Evolutionary conservation across 495 filamentous ascomycete species (phyloP), one percentile per base, ranked within the genome.

Genomic region (Cladorrhinum samala): DNA sequence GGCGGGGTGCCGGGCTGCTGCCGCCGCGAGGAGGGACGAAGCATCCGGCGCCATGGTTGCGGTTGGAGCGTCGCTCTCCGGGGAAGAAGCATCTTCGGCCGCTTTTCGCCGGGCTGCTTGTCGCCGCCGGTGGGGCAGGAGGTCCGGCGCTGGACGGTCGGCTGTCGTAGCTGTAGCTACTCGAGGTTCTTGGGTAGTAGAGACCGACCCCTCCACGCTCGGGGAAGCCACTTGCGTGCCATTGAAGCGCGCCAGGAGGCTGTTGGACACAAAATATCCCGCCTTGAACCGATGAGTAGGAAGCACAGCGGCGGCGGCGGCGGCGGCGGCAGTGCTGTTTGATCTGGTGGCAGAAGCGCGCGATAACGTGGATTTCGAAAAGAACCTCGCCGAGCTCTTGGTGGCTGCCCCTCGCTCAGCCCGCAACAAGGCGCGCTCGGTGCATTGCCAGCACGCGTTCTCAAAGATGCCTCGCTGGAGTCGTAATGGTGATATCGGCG

Each of bases 11-110:
- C 75, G 70, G 23, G 86, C 82, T 5, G 91, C 91, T 33, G 81
- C 68, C 23, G 80, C 80, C 8, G 91, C 86, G 39, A 96, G 77
- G 52, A 82, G 79, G 19, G 88, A 85, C 7, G 91, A 94, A 16
- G 91, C 91, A 71, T 96, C 91, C 37, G 77, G 86, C 3, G 91
- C 85, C 9, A 94, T 65, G 42, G 62, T 55, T 25, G 57, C 23
- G 6, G 56, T 53, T n/a, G 57, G 56, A 9, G 56, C 60, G 38
- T 58, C 57, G 24, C 58, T 45, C 3, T 33, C 2, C 16, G 54
- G 11, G 3, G 50, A 38, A 21, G 33, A 14, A 9, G 36, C 17
- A 41, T 19, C 11, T 19, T 8, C 38, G 1, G 42, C 25, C 2
- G 36, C 36, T 46, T 25, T 47, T 25, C 16, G 39, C n/a, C 39